Conservation (phyloP, 805 yeast species). For the Brettanomyces custersianus region DNA sequence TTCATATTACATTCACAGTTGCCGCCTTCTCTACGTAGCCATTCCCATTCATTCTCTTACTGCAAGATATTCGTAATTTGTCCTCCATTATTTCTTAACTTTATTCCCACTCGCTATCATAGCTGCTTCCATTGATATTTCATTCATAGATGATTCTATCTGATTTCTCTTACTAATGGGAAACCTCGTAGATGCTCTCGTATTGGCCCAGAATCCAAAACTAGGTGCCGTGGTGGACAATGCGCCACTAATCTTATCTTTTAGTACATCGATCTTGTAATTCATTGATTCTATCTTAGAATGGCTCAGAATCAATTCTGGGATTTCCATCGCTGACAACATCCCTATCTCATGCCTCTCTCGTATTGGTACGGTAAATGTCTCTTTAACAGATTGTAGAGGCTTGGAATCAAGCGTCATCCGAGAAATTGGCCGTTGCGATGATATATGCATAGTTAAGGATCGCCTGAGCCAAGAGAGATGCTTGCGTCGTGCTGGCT, state of each 20-base stretch:
- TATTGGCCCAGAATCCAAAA: not conserved
- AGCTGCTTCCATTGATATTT: constrained; percentile 31
- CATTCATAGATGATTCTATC: constrained; percentile 27
- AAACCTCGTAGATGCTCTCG: not conserved
- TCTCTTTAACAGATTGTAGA: not conserved
- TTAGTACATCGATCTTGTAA: constrained; percentile 1
- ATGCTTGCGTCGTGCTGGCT: no score
- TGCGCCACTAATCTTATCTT: not conserved
- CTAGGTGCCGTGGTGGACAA: constrained; percentile 1
- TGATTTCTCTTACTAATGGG: constrained; percentile 5
- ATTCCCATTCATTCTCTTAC: no score
- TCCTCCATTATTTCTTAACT: not conserved
- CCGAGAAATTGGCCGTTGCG: not conserved
- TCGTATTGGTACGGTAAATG: no score
- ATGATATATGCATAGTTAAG: not conserved
- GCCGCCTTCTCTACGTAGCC: no score
- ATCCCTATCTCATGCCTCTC: not conserved
- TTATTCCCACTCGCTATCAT: constrained; percentile 25
- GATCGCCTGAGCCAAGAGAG: not conserved
- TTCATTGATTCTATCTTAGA: not conserved
- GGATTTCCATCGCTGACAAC: constrained; percentile 1
- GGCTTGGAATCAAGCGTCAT: constrained; percentile 2
- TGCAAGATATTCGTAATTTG: not conserved
- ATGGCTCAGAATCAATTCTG: constrained; percentile 1
- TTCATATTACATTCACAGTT: no score